phyloP scores from a whole-genome alignment of 306 rosid genomes.

The Cajanus cajan region DNA sequence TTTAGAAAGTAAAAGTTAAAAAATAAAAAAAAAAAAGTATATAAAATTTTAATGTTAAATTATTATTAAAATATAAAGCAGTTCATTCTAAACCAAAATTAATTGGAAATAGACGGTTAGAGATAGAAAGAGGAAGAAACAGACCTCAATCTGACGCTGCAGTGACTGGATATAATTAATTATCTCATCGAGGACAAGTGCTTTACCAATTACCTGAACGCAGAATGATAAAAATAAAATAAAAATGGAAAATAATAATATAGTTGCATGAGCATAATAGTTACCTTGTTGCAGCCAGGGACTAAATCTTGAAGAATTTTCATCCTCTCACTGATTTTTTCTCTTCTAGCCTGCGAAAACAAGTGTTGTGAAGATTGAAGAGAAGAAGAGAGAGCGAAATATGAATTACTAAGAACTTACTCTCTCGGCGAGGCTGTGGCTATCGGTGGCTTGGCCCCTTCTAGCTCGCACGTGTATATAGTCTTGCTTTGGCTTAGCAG shows the following conservation, averaged over 20 bases:
- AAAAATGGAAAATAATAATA: background rate
- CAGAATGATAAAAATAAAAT: background rate
- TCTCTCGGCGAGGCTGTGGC: constrained; percentile 93
- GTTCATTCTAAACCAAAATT: too few species aligned
- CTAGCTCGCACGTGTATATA: constrained; percentile 95
- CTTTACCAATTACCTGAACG: constrained; percentile 84
- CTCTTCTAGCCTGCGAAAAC: constrained; percentile 83
- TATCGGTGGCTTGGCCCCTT: constrained; percentile 99
- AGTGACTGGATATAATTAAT: constrained; percentile 90
- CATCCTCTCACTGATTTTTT: constrained; percentile 93
- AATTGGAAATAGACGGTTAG: too few species aligned
- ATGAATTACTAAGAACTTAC: constrained; percentile 34
- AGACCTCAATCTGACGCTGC: constrained; percentile 89
- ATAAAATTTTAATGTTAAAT: too few species aligned
- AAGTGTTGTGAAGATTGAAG: background rate
- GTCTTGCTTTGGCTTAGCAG: constrained; percentile 48
- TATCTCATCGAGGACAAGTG: constrained; percentile 90
- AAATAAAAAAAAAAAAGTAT: too few species aligned
- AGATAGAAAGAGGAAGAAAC: background rate
- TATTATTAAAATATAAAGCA: too few species aligned
- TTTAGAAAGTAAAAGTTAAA: too few species aligned
- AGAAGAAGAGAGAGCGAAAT: background rate
- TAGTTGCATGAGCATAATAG: background rate
- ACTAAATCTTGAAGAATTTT: constrained; percentile 88
- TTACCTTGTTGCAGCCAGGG: constrained; percentile 95